Base-by-base conservation (phyloP, 1,284 basidiomycete genomes). In the Amylostereum areolatum region DNA sequence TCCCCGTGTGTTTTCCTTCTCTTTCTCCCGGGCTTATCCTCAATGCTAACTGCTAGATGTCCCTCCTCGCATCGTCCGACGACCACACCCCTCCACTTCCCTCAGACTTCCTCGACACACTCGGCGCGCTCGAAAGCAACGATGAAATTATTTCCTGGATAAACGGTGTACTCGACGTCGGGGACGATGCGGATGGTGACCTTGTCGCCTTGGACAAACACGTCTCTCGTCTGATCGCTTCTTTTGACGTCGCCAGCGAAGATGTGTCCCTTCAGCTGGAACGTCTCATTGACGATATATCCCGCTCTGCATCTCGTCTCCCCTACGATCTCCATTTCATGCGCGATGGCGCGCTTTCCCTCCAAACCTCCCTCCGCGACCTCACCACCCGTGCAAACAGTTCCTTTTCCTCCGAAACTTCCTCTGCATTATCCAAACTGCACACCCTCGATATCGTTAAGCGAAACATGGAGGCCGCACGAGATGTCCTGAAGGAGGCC, bases 321-420 rank as follows among this genome's bases (percentile, higher is more conserved):
- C 84, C 86, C 1, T 97, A 96, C 62, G 94, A 97, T 66, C 73
- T 97, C 24, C 93, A 97, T 63, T 94, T 96, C 68, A 94, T 97
- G 83, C 85, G 89, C 44, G 94, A 97, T 62, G 84, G 85, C 34
- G 92, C 93, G 0, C 68, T 88, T 10, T 79, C 87, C 2, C 73
- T 97, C 18, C 85, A 89, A 55, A 69, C 67, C 25, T 70, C 80
- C 5, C 70, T 95, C 12, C 68, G 74, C 12, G 72, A 74, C 31
- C 81, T 90, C 12, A 72, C 78, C 51, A 70, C 69, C 45, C 72
- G 70, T n/a, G 74, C 79, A 2, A 68, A 67, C 40, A 68, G 71
- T 25, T 73, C 75, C 0, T 64, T 78, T 9, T 78, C 74, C 2
- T 68, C 73, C 28, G 72, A 75, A 35, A 87, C 83, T 2, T 74